Base-by-base conservation (phyloP, 2,329 filamentous ascomycete genomes). In the Phoma sp. region DNA sequence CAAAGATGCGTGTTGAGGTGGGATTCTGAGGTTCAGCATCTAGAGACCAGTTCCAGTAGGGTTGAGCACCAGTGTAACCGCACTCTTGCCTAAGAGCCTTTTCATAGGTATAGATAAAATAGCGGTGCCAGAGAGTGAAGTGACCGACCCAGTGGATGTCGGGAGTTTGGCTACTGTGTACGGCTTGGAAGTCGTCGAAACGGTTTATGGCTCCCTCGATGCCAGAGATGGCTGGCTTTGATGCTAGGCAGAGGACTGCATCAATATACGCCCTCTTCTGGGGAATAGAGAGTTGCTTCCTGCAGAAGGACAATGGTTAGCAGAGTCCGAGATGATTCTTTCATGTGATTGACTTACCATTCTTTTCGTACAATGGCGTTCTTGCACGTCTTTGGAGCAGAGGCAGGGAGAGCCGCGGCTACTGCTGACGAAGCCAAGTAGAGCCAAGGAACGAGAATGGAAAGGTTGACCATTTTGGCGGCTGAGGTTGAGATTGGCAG, bases 21-120 rank as follows among this genome's bases (percentile, higher is more conserved):
- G 39, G 57, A 12, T 61, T 56, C 7, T 55, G n/a, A 2, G 61
- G 59, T 7, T 60, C 47, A 2, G 66, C 64, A 14, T 72, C 68
- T 0, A 59, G 40, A 2, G 60, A 62, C 56, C 58, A 71, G 53
- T 71, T 59, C 68, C 67, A 71, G 46, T 66, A 83, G n/a, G 65
- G 65, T 29, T 69, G 64, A 5, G 18, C 65, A 29, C 65, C 60
- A 2, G 53, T 60, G 32, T 61, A 68, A 7, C 62, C 66, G n/a
- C 64, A 69, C 14, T 67, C 62, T 17, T 61, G 36, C 1, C 63
- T 46, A 4, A 69, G 45, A 1, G 65, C 60, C n/a, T 63, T 60
- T n/a, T 68, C 65, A 37, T 62, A 67, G 1, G 57, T 62, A 1
- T 52, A 49, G 20, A 62, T 38, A 25, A 68, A 65, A 40, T 67